phyloP scores from a whole-genome alignment of 495 filamentous ascomycete species.

The Hypoxylon lenormandii region DNA sequence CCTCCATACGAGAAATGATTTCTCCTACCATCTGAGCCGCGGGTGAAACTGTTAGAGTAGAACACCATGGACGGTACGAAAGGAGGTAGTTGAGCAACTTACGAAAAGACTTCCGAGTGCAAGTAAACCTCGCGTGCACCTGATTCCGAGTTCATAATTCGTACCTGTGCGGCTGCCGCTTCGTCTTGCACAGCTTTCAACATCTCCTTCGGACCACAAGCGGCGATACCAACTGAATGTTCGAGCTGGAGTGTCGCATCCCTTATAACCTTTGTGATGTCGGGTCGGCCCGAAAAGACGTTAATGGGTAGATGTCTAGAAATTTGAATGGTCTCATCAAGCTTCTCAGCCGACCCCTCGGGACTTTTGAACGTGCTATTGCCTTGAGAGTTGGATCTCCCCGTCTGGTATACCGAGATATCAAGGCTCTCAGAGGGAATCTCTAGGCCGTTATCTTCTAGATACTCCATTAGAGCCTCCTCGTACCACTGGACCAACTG shows the following conservation, averaged over 20 bases:
- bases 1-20: too few species aligned
- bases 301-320: slow-evolving; percentile 31
- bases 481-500: slow-evolving; percentile 51
- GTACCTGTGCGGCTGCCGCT: slow-evolving; percentile 60
- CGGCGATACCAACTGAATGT: slow-evolving; percentile 58
- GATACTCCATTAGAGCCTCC: slow-evolving; percentile 41
- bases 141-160: slow-evolving; percentile 51
- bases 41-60: neutral
- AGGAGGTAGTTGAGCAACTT: slow-evolving; percentile 23
- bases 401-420: slow-evolving; percentile 43
- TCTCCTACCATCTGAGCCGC: slow-evolving; percentile 11
- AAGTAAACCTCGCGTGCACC: slow-evolving; percentile 63
- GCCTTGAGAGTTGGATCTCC: slow-evolving; percentile 16
- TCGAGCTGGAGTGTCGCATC: slow-evolving; percentile 42
- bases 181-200: slow-evolving; percentile 64
- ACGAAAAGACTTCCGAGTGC: slow-evolving; percentile 67
- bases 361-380: slow-evolving; percentile 32
- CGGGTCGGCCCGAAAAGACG: slow-evolving; percentile 49
- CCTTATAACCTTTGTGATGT: slow-evolving; percentile 55
- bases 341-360: slow-evolving; percentile 23
- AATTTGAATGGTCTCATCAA: neutral
- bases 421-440: slow-evolving; percentile 30
- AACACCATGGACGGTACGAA: neutral
- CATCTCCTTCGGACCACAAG: slow-evolving; percentile 66
- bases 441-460: slow-evolving; percentile 37